Percentiles rank a stretch among this genome's conserved stretches.
Conservation (phyloP, 176 grass and related monocot genomes). For the maize (Zea mays) region DNA sequence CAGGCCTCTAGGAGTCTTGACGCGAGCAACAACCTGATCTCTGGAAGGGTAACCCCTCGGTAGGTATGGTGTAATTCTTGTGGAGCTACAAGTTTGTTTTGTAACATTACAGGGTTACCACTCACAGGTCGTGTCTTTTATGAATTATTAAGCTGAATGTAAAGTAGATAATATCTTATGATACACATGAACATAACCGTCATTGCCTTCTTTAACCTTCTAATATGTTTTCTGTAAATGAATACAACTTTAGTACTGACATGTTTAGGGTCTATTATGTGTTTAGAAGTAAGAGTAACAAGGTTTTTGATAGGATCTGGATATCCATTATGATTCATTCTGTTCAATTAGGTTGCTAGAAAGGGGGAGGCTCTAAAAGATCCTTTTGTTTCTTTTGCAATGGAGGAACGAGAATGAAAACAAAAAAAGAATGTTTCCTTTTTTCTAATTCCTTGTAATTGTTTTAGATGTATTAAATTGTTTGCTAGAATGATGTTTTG, state of each 20-base stretch:
- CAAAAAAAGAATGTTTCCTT: background rate
- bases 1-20: conserved; percentile 37
- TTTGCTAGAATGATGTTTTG: conserved; percentile 7
- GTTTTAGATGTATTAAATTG: conserved; percentile 19
- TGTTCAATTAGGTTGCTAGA: no score
- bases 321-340: no score
- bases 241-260: no score
- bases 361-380: no score
- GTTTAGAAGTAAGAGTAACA: no score
- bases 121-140: background rate
- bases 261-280: no score
- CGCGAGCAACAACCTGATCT: conserved; percentile 32
- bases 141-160: background rate
- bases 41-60: conserved; percentile 35
- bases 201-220: conserved; percentile 1
- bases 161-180: conserved; percentile 3
- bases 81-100: conserved; percentile 18
- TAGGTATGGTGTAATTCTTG: conserved; percentile 20
- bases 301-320: no score
- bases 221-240: background rate
- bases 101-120: conserved; percentile 3
- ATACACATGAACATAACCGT: background rate
- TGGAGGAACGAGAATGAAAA: conserved; percentile 29
- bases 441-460: conserved; percentile 18
- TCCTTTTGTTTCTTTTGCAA: conserved; percentile 50